Base-by-base conservation (phyloP, 2,329 filamentous ascomycete genomes). In the Gliomastix tumulicola region DNA sequence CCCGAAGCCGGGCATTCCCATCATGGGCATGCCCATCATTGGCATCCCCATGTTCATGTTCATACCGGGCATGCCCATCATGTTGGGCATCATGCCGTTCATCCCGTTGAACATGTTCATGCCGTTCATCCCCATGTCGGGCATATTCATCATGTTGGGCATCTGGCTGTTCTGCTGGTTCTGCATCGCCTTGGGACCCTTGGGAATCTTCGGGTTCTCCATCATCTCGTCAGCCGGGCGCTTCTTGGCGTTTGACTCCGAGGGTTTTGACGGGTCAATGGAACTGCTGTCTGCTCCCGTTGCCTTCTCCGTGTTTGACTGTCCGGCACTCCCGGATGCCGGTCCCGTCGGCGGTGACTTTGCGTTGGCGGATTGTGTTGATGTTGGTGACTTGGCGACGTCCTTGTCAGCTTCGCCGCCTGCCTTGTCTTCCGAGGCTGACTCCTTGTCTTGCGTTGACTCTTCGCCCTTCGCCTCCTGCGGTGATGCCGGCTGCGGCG, bases 141-240 rank as follows among this genome's bases (percentile, higher is more conserved):
- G 44, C 52, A 63, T 64, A 38, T 53, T 57, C 58, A 69, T 69
- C 61, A 72, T 72, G 36, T 57, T 58, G 47, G 65, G 62, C 59
- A 60, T 56, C 34, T 55, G 55, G 37, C 58, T 62, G 52, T 57
- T 62, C 38, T 71, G 68, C 34, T 71, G 71, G 53, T 60, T 71
- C 47, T 73, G 75, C 78, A 79, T 83, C 25, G 73, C 77, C 54
- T 78, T 79, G 3, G 78, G 79, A 1, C 69, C 78, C 48, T 81
- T 82, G 32, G 78, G 75, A 28, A 81, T 75, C 51, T 74, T 76
- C 28, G 75, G 74, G 46, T 82, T 80, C 48, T 80, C 76, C 7
- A 74, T 63, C 21, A 70, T 70, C 36, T 88, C 82, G 23, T 90
- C 87, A 12, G 88, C 88, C 10, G 84, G 75, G 17, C 92, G 79